Evolutionary conservation across 139 green algal genomes (phyloP), one percentile per base, ranked within the genome.

Genomic region (Coccomyxa sp.): DNA sequence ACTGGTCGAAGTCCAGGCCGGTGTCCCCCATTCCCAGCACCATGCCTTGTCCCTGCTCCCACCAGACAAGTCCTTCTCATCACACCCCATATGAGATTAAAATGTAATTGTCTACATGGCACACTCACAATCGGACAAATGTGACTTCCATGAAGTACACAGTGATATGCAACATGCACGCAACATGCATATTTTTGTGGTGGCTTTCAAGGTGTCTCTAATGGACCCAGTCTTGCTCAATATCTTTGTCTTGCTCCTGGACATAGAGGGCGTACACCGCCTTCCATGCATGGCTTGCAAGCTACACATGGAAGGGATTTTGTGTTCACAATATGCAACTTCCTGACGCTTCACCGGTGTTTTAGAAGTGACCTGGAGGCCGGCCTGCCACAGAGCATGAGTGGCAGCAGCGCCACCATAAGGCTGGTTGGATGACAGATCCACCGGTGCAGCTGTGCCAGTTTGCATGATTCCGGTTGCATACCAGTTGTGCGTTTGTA

Each of bases 21-120:
- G 87, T 96, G 90, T 99, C 96, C 1, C 96, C 96, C 58, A 93
- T 89, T 63, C 95, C 96, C 13, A 98, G 85, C 0, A 98, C 87
- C 86, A 98, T 91, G 27, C 87, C 83, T 10, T 86, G 21, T 18
- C 96, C 94, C 71, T 88, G 83, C 81, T 79, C 58, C 27, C 58
- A n/a, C 59, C 14, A 60, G 28, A n/a, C 58, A 0, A n/a, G 17
- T 58, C 30, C 28, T 25, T 60, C 13, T 21, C 17, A 80, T 14
- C 3, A 63, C 76, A 80, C 28, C 27, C 13, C 76, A 80, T 32
- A 14, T 28, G 15, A 63, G 16, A n/a, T 63, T 31, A 3, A 63
- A 0, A 63, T 7, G 30, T 28, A 3, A 14, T 60, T 31, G 17
- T 58, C 66, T 74, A 27, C 9, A 10, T 27, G 21, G 4, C 21